These are phyloP conservation scores for Saturnispora kantuleensis DNA, from an alignment of 805 yeast species.

Conservation along the genomic window DNA sequence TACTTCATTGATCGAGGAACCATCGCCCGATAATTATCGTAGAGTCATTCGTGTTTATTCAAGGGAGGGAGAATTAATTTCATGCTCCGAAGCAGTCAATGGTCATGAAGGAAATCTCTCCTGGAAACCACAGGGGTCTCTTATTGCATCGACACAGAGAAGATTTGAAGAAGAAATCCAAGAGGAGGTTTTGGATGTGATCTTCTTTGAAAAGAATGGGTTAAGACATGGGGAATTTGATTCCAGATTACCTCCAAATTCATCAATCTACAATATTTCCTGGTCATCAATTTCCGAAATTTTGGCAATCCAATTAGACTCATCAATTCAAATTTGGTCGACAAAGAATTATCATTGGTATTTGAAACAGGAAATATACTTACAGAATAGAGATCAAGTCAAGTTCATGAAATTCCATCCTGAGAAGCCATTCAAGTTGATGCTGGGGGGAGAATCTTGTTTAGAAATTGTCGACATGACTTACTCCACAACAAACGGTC, in stretches of 20 bases:
- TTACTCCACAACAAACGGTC: constrained; percentile 54
- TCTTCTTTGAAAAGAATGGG: constrained; percentile 91
- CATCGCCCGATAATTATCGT: constrained; percentile 34
- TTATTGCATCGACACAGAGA: constrained; percentile 76
- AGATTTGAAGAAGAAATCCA: constrained; percentile 38
- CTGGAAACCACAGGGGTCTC: constrained; percentile 89
- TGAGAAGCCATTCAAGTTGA: constrained; percentile 69
- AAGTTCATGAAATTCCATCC: constrained; percentile 70
- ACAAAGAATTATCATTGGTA: constrained; percentile 94
- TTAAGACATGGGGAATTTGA: constrained; percentile 80
- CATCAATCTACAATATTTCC: constrained; percentile 39
- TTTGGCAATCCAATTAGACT: constrained; percentile 53
- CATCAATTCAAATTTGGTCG: constrained; percentile 80
- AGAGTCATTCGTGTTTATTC: constrained; percentile 77
- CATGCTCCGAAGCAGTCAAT: constrained; percentile 85
- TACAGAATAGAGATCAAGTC: constrained; percentile 26
- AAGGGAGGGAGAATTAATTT: constrained; percentile 67
- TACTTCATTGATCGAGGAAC: constrained; percentile 50
- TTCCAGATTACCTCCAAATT: constrained; percentile 47
- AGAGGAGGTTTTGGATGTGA: constrained; percentile 39
- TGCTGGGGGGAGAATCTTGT: constrained; percentile 46
- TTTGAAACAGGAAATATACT: constrained; percentile 64
- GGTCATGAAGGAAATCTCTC: constrained; percentile 63
- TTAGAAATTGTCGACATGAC: constrained; percentile 63
- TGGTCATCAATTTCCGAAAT: constrained; percentile 83